Percentiles rank a stretch among this genome's conserved stretches.
phyloP scores from a whole-genome alignment of 306 rosid genomes.

The Sesbania bispinosa region DNA sequence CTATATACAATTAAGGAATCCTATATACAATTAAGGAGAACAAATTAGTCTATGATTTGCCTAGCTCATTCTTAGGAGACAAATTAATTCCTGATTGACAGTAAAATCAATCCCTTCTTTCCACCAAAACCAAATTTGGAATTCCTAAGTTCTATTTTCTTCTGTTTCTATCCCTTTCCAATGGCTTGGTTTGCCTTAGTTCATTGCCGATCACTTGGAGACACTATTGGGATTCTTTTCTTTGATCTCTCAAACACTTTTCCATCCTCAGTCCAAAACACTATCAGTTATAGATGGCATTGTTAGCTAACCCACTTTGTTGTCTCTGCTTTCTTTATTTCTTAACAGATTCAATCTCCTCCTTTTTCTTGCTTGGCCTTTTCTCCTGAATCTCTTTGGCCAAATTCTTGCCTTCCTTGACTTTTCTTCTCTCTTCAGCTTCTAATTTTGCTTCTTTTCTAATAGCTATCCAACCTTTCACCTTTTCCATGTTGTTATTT shows the following conservation, averaged over 20 bases:
- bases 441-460: constrained; percentile 72
- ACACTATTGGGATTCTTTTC: constrained; percentile 67
- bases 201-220: constrained; percentile 77
- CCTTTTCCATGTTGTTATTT: constrained; percentile 75
- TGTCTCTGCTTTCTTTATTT: constrained; percentile 98
- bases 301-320: constrained; percentile 72
- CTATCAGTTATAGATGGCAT: constrained; percentile 41
- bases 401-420: constrained; percentile 70
- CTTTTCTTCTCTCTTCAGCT: constrained; percentile 88
- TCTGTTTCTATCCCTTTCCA: constrained; percentile 43
- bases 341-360: constrained; percentile 85
- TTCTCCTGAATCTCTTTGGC: constrained; percentile 83
- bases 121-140: constrained; percentile 89
- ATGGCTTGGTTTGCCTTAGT: constrained; percentile 52
- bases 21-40: no score
- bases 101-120: constrained; percentile 54
- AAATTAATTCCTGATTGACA: no score
- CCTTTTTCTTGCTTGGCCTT: constrained; percentile 88
- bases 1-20: no score
- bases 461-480: constrained; percentile 69
- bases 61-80: no score
- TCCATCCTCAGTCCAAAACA: constrained; percentile 57
- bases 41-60: no score
- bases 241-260: constrained; percentile 63
- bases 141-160: constrained; percentile 55